These are phyloP conservation scores for Annulohypoxylon nitens DNA, from an alignment of 495 filamentous ascomycete genomes.

Conservation along the genomic window DNA sequence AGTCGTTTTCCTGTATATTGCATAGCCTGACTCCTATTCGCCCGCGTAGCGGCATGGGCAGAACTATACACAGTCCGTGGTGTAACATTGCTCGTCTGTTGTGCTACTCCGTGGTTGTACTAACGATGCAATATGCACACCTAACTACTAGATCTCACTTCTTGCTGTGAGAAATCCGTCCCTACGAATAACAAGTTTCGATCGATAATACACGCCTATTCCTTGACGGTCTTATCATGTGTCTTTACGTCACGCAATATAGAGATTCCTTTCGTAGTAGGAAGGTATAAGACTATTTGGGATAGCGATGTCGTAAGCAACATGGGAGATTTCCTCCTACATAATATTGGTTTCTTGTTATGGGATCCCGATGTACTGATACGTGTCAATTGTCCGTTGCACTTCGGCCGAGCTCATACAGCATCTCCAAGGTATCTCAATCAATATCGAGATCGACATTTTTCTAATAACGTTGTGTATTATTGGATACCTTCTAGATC, in stretches of 20 bases:
- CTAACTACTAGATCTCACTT: conserved; percentile 21
- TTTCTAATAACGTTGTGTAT: background rate
- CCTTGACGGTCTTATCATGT: conserved; percentile 6
- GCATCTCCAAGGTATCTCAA: conserved; percentile 16
- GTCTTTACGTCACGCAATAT: conserved; percentile 6
- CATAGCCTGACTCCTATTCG: conserved; percentile 10
- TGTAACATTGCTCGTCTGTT: conserved; percentile 17
- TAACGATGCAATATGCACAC: conserved; percentile 1
- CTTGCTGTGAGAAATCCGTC: background rate
- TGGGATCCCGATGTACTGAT: background rate
- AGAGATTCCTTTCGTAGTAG: background rate
- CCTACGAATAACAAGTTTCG: conserved; percentile 1
- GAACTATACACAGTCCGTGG: conserved; percentile 8
- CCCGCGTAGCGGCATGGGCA: background rate
- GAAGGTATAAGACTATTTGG: conserved; percentile 5
- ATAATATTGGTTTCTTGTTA: conserved; percentile 7
- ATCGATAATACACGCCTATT: conserved; percentile 3
- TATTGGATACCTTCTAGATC: conserved; percentile 6
- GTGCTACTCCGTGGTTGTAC: conserved; percentile 7
- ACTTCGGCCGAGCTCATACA: conserved; percentile 15
- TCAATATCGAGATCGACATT: conserved; percentile 15
- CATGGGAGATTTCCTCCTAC: conserved; percentile 5
- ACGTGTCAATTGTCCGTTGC: conserved; percentile 15
- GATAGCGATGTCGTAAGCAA: conserved; percentile 3
- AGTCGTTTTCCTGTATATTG: conserved; percentile 8